Percentiles rank a stretch among this genome's conserved stretches.
phyloP scores from a whole-genome alignment of 2,329 filamentous ascomycete genomes.

The Colletotrichum liriopes region DNA sequence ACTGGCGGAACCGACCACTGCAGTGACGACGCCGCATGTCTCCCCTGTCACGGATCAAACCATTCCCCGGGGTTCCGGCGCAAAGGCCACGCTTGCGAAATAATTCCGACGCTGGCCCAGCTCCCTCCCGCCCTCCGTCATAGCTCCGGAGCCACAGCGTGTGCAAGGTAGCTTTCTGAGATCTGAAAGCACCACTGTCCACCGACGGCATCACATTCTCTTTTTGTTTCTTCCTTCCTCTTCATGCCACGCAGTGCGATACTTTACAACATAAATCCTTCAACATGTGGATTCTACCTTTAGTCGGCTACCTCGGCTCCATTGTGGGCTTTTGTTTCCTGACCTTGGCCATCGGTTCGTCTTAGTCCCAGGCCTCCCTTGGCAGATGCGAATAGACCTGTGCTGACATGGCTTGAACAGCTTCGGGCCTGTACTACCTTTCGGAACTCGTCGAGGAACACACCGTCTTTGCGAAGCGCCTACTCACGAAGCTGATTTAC shows the following conservation, averaged over 20 bases:
- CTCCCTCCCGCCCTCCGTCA: conserved; percentile 16
- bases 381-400: neutral
- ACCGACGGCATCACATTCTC: conserved; percentile 8
- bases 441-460: conserved; percentile 99
- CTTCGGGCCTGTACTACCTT: conserved; percentile 98
- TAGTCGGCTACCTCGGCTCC: conserved; percentile 91
- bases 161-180: conserved; percentile 13
- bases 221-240: neutral
- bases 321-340: conserved; percentile 93
- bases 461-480: conserved; percentile 89
- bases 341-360: conserved; percentile 89
- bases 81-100: conserved; percentile 42
- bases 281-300: conserved; percentile 94
- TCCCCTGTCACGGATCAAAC: conserved; percentile 18
- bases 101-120: conserved; percentile 17
- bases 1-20: fast-evolving
- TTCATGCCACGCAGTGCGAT: conserved; percentile 18
- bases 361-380: conserved; percentile 31
- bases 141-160: conserved; percentile 10
- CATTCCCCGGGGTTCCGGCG: conserved; percentile 29
- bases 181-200: neutral
- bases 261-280: neutral
- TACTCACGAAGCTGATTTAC: conserved; percentile 91
- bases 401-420: conserved; percentile 59
- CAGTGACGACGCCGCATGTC: conserved; percentile 7